phyloP scores from a whole-genome alignment of 495 filamentous ascomycete genomes.

The Aspergillus bertholletiae region DNA sequence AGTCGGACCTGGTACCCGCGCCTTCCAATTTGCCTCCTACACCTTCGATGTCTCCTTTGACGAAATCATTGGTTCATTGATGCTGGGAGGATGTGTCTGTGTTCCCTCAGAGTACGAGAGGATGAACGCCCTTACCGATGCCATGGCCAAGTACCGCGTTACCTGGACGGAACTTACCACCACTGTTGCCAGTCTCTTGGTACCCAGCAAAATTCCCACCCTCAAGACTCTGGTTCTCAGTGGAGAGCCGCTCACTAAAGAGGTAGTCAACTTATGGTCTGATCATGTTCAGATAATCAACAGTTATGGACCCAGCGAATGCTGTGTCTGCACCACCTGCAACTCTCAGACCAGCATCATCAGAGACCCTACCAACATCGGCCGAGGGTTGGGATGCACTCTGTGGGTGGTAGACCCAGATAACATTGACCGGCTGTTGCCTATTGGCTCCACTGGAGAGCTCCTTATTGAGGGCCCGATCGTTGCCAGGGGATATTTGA shows the following conservation, averaged over 20 bases:
- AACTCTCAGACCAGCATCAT: not conserved
- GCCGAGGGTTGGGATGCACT: constrained; percentile 40
- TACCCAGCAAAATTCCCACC: constrained; percentile 22
- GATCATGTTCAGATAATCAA: not conserved
- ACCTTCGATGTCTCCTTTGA: not conserved
- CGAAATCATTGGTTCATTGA: not conserved
- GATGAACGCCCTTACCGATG: not conserved
- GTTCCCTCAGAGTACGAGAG: not conserved
- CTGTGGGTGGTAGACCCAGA: not conserved
- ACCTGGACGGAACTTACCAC: not conserved
- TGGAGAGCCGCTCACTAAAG: not conserved
- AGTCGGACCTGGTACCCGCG: not conserved
- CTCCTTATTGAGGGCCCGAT: constrained; percentile 52
- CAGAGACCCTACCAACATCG: not conserved
- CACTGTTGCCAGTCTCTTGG: constrained; percentile 29
- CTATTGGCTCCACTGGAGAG: constrained; percentile 36
- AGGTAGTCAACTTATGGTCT: not conserved
- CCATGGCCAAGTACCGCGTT: not conserved
- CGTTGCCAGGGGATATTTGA: constrained; percentile 49
- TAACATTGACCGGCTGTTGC: not conserved
- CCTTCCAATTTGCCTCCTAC: not conserved
- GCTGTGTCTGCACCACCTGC: not conserved
- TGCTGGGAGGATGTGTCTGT: not conserved
- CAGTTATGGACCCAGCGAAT: not conserved
- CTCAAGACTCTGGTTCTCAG: constrained; percentile 4